Percentiles rank a stretch among this genome's conserved stretches.
Evolutionary conservation across 208 protist species (phyloP).

Genomic region (Crithidia fasciculata): DNA sequence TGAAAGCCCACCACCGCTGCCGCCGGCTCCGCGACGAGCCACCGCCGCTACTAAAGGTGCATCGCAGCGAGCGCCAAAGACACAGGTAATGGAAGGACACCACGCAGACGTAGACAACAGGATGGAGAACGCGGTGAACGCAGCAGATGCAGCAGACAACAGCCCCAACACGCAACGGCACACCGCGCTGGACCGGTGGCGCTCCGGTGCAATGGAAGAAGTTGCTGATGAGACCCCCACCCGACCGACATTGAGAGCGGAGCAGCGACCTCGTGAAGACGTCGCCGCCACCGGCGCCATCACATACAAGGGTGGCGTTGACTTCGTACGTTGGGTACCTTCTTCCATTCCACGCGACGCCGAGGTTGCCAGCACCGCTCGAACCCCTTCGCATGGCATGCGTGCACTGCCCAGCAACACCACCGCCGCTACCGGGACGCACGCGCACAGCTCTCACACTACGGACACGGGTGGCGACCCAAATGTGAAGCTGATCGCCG

Average conservation of each 20-base stretch:
- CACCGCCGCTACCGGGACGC: not conserved
- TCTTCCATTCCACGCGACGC: constrained; percentile 1
- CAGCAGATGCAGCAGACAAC: not conserved
- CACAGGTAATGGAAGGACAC: not conserved
- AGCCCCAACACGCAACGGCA: not conserved
- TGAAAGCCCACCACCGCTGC: constrained; percentile 27
- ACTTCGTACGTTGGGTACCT: constrained; percentile 27
- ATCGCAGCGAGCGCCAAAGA: not conserved
- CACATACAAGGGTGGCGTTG: constrained; percentile 22
- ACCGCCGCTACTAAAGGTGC: not conserved
- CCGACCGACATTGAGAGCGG: too few relatives aligned
- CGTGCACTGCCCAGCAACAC: not conserved
- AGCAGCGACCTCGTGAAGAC: too few relatives aligned
- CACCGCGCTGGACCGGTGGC: constrained; percentile 14
- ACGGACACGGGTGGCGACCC: not conserved
- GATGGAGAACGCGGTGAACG: not conserved
- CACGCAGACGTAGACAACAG: not conserved
- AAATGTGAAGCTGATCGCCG: constrained; percentile 7
- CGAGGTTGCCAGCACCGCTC: constrained; percentile 3
- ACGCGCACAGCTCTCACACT: not conserved
- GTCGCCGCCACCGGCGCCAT: not conserved
- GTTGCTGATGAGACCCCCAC: too few relatives aligned
- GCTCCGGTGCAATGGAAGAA: not conserved
- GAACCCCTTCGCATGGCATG: not conserved
- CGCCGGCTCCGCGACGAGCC: constrained; percentile 7